Evolutionary conservation across 1,284 basidiomycete genomes (phyloP).

Genomic region (Leccinum subrobustum): DNA sequence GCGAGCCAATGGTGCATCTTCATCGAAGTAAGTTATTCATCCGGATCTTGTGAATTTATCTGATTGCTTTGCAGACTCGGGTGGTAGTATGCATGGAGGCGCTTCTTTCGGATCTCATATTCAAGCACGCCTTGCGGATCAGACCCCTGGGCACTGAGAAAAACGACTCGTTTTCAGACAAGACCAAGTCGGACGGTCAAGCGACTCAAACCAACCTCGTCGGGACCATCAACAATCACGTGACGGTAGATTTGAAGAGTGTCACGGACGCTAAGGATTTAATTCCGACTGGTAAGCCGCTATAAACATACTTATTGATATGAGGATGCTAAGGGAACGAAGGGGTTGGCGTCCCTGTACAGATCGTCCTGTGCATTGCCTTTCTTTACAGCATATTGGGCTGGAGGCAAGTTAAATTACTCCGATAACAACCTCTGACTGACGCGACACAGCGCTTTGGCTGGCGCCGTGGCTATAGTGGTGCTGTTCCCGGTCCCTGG

Average conservation of each 20-base stretch:
- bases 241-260: conserved; percentile 50
- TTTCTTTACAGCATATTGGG: conserved; percentile 50
- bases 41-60: not conserved
- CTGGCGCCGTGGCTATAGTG: conserved; percentile 12
- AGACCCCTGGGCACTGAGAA: conserved; percentile 41
- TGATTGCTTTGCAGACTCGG: conserved; percentile 20
- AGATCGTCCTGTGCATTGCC: conserved; percentile 43
- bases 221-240: conserved; percentile 61
- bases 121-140: conserved; percentile 56
- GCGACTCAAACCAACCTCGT: conserved; percentile 3
- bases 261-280: conserved; percentile 46
- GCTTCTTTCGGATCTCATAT: conserved; percentile 55
- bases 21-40: conserved; percentile 19
- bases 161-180: not conserved
- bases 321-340: not conserved
- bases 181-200: not conserved
- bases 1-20: conserved; percentile 40
- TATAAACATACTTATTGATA: not conserved
- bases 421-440: not conserved
- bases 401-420: conserved; percentile 27
- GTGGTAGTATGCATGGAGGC: conserved; percentile 35
- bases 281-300: conserved; percentile 30
- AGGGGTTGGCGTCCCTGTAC: conserved; percentile 44
- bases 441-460: conserved; percentile 13
- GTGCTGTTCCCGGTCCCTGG: conserved; percentile 17